Evolutionary conservation across 75 land plant species (phyloP).

Genomic region (Selaginella moellendorffii): DNA sequence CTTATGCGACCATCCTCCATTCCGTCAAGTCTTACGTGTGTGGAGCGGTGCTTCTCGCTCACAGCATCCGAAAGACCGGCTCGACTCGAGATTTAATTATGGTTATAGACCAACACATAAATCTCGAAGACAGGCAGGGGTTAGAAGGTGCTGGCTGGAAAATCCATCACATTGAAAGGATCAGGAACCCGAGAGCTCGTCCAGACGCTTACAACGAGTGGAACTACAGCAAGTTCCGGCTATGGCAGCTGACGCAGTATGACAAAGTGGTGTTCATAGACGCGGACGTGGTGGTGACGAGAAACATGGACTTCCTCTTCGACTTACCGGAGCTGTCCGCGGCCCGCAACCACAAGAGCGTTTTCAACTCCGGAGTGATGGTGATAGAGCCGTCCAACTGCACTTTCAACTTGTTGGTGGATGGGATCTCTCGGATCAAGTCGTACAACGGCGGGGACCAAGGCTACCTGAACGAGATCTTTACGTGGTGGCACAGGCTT

Average conservation of each 20-base stretch:
- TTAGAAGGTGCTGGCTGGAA: background rate
- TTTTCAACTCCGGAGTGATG: constrained; percentile 5
- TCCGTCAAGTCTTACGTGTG: background rate
- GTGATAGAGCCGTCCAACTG: constrained; percentile 7
- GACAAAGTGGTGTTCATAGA: constrained; percentile 1
- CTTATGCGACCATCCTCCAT: background rate
- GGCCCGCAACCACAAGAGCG: background rate
- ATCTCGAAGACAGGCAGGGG: background rate
- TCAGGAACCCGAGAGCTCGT: background rate
- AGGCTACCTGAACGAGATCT: background rate
- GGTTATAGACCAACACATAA: background rate
- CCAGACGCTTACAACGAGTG: background rate
- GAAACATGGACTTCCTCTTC: constrained; percentile 8
- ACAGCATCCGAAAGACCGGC: background rate
- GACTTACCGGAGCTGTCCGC: background rate
- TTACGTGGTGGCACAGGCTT: constrained; percentile 3
- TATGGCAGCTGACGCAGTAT: background rate
- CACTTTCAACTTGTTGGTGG: background rate
- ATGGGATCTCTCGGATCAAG: background rate
- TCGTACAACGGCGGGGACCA: constrained; percentile 7
- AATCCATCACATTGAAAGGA: background rate
- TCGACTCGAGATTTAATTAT: background rate
- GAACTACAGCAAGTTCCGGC: background rate
- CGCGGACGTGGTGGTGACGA: background rate
- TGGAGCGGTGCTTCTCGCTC: background rate